Evolutionary conservation across 805 yeast species (phyloP).

Genomic region (Lachancea cidri): DNA sequence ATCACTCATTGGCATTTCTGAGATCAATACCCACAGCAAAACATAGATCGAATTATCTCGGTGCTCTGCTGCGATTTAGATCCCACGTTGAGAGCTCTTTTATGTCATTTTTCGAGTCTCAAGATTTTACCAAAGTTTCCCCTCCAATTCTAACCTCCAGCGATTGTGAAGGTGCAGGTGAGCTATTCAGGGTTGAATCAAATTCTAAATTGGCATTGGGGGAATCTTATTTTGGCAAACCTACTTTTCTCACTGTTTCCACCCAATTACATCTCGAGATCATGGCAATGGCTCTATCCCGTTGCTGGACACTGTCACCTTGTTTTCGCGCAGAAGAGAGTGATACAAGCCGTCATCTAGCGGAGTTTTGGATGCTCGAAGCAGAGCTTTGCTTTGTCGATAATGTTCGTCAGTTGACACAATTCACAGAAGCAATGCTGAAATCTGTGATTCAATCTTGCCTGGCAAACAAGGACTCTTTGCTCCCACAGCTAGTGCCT

Average conservation of each 20-base stretch:
- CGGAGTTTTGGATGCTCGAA: slow-evolving; percentile 98
- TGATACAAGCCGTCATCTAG: slow-evolving; percentile 83
- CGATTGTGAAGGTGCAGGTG: slow-evolving; percentile 98
- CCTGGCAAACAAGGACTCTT: slow-evolving; percentile 22
- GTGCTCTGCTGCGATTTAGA: slow-evolving; percentile 66
- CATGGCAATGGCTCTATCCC: slow-evolving; percentile 60
- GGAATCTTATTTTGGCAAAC: slow-evolving; percentile 54
- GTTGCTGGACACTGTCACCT: slow-evolving; percentile 88
- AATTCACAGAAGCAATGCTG: slow-evolving; percentile 66
- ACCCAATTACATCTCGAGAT: slow-evolving; percentile 89
- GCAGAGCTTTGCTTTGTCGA: slow-evolving; percentile 74
- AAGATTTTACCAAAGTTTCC: slow-evolving; percentile 62
- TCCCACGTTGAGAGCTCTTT: slow-evolving; percentile 57
- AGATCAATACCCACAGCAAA: slow-evolving; percentile 73
- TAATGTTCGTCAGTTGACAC: slow-evolving; percentile 54
- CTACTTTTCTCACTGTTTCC: slow-evolving; percentile 78
- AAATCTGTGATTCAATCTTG: slow-evolving; percentile 40
- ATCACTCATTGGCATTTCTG: slow-evolving; percentile 58
- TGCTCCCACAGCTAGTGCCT: slow-evolving; percentile 14
- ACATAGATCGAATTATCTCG: slow-evolving; percentile 62
- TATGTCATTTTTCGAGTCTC: slow-evolving; percentile 46
- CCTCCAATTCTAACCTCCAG: slow-evolving; percentile 87
- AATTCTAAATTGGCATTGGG: slow-evolving; percentile 21
- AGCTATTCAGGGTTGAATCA: slow-evolving; percentile 58
- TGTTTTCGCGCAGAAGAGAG: slow-evolving; percentile 92